Base-by-base conservation (phyloP, 306 rosid species). In the Vigna hirtella region DNA sequence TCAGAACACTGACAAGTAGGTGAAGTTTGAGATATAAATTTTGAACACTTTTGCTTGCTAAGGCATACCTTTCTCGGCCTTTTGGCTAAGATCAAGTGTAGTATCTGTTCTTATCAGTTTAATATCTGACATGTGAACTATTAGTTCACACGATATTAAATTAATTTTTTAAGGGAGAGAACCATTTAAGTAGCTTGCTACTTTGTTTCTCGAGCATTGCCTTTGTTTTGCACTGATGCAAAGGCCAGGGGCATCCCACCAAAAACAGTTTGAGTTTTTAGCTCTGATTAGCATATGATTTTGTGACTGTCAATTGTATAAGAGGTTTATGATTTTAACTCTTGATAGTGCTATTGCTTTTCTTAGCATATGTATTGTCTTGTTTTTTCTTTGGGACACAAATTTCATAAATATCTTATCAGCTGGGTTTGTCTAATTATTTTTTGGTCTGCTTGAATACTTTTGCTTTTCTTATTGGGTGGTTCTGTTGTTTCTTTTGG, bases 81-180 rank as follows among this genome's bases (percentile, higher is more conserved):
- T 65, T 77, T 66, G 81, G 81, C 66, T 77, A 77, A 77, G 81
- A 77, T 77, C 81, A 77, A 66, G 81, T 77, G 89, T 69, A 78
- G 82, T 78, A 78, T 78, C 70, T 78, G 77, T 78, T 75, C 72
- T 63, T 77, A 77, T 77, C 81, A 77, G 74, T 77, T 77, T 77
- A 77, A 77, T 77, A 77, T 77, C 76, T 78, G 76, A 77, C 56
- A 77, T 8, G 76, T 77, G 81, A 24, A 56, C 12, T 36, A 76
- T 3, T 36, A 42, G 43, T 9, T 1, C 80, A 77, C 67, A 26
- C 4, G 81, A 34, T 62, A 58, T 72, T 78, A 78, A 69, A 78
- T 78, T 52, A 1, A 53, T 52, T 53, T 53, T 66, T 66, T 11
- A 0, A 66, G 81, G 74, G 74, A 5, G 58, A 26, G 81, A 2